Conservation (phyloP, 2,329 filamentous ascomycete genomes). For the Mariannaea elegans region DNA sequence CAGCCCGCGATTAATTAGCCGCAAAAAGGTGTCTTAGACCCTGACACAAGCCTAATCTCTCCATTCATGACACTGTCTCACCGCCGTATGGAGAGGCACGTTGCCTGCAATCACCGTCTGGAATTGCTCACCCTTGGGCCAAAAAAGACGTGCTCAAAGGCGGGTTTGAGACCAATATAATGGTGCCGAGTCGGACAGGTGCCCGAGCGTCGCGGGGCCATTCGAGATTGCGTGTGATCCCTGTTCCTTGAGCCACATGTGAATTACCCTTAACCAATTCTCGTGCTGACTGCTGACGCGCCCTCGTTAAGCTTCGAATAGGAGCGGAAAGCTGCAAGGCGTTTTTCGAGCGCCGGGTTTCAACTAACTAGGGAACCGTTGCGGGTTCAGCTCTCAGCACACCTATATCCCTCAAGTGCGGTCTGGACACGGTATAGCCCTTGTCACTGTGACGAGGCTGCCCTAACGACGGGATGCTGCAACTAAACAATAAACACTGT, state of each 20-base stretch:
- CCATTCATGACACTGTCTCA: background rate
- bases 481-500: no score
- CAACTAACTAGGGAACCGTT: background rate
- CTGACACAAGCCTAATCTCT: background rate
- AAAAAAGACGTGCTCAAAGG: background rate
- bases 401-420: no score
- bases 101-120: background rate
- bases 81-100: background rate
- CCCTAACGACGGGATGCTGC: no score
- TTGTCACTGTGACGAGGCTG: no score
- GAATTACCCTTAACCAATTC: no score
- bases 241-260: no score
- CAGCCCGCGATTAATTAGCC: background rate
- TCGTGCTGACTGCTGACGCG: background rate
- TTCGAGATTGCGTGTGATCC: background rate
- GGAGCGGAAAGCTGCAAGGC: background rate
- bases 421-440: no score
- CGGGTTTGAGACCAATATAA: background rate
- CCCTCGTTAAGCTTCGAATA: background rate
- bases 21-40: background rate
- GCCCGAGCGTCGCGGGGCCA: background rate
- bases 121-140: background rate
- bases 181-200: background rate
- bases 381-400: no score
- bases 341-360: background rate